Base-by-base conservation (phyloP, 2,329 filamentous ascomycete species). In the Colletotrichum ledebouriae region DNA sequence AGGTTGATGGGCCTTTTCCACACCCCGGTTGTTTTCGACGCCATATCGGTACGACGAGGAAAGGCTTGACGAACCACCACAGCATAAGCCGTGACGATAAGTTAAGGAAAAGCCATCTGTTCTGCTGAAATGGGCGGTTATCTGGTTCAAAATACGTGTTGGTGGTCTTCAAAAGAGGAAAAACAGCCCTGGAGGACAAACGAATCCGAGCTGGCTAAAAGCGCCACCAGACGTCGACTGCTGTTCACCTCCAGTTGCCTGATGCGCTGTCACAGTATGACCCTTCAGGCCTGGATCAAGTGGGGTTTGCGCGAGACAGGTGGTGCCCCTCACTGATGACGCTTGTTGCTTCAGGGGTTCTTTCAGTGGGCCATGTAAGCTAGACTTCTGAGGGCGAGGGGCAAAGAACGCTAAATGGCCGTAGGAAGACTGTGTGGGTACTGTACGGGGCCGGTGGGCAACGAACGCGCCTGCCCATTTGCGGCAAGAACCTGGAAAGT, bases 1-100 rank as follows among this genome's bases (percentile, higher is more conserved):
- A 71, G 75, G 72, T 80, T 80, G 71, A 77, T 74, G 72, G 83
- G 80, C 78, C 81, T 81, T 78, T 87, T 87, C 81, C 81, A 81
- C 73, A 79, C 75, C 75, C 79, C 78, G 70, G 81, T 75, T 76
- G 79, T 75, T 75, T 85, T 86, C 83, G 81, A 82, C 78, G 86
- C 84, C 86, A 89, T 88, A 73, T 69, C 67, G 63, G n/a, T 53
- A 58, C 53, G 67, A 63, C 67, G 66, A 61, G 59, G 63, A 65
- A 60, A 63, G 53, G 37, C 57, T 73, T 80, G 73, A 71, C 64
- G 68, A 70, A 72, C 73, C 67, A 73, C 77, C 83, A 86, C 86
- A 87, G 85, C 85, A 80, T 78, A 79, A 77, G 85, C 86, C 80
- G 86, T 77, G 81, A 79, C 78, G 76, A 75, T 80, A 81, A 82